Evolutionary conservation across 768 basidiomycete species (phyloP).

Genomic region (Psilocybe cubensis): DNA sequence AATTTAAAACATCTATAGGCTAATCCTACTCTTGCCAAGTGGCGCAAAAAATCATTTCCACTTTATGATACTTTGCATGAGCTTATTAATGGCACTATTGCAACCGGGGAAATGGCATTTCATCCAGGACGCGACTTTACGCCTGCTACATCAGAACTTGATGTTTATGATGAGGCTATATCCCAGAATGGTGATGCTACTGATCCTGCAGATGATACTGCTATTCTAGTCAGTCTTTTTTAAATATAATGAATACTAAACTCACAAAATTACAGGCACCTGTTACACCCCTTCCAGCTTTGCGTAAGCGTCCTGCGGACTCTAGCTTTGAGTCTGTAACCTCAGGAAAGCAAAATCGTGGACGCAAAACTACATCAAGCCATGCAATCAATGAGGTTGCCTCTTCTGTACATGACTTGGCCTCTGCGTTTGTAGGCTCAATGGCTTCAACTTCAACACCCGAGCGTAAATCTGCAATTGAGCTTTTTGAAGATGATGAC

Average conservation of each 20-base stretch:
- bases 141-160: neutral
- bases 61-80: constrained; percentile 17
- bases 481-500: constrained; percentile 20
- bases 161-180: neutral
- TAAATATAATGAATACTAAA: too few species aligned
- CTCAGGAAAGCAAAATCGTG: neutral
- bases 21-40: constrained; percentile 18
- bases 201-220: neutral
- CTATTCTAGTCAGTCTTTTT: neutral
- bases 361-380: constrained; percentile 8
- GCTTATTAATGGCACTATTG: constrained; percentile 15
- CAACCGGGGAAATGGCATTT: constrained; percentile 8
- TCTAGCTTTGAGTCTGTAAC: too few species aligned
- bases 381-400: constrained; percentile 16
- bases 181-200: too few species aligned
- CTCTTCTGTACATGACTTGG: constrained; percentile 20
- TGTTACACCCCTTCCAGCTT: too few species aligned
- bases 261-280: too few species aligned
- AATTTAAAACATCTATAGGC: constrained; percentile 10
- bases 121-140: constrained; percentile 12
- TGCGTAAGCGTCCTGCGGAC: neutral
- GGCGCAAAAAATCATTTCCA: constrained; percentile 26
- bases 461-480: constrained; percentile 11
- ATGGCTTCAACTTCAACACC: constrained; percentile 10
- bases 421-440: constrained; percentile 13